Percentiles rank a stretch among this genome's conserved stretches.
Conservation (phyloP, 352 stramenopile genomes). For the Globisporangium viniferum region DNA sequence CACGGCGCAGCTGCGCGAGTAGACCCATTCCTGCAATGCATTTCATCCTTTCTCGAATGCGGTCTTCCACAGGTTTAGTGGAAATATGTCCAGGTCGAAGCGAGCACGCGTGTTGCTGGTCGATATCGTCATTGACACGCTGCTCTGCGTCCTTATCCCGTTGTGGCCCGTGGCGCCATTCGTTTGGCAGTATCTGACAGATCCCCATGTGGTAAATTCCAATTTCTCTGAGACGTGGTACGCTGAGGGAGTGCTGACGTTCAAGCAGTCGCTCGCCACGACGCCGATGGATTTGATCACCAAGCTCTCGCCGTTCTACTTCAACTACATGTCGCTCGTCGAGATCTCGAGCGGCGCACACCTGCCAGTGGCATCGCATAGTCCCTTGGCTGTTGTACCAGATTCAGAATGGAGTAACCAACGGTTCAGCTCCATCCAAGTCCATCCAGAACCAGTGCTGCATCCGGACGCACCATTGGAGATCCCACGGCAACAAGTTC, state of each 20-base stretch:
- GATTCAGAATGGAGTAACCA: neutral
- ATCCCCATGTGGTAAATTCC: slow-evolving; percentile 1
- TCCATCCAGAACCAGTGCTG: neutral
- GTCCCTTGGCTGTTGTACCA: too few relatives aligned
- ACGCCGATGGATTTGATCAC: slow-evolving; percentile 1
- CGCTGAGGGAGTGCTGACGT: slow-evolving; percentile 8
- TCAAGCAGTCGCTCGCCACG: slow-evolving; percentile 11
- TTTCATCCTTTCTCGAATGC: too few relatives aligned
- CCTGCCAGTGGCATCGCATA: neutral
- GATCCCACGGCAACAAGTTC: neutral
- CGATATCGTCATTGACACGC: slow-evolving; percentile 7
- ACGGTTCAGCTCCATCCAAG: neutral
- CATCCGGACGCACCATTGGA: neutral
- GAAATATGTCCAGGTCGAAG: neutral
- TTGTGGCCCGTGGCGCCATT: slow-evolving; percentile 1
- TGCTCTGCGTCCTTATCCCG: slow-evolving; percentile 11
- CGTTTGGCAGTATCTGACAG: neutral
- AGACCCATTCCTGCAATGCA: too few relatives aligned
- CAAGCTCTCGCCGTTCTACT: slow-evolving; percentile 8
- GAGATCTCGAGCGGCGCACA: slow-evolving; percentile 6
- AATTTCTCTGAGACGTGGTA: slow-evolving; percentile 12
- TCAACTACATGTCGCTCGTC: slow-evolving; percentile 14
- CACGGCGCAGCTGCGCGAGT: too few relatives aligned
- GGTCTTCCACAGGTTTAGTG: slow-evolving; percentile 1
- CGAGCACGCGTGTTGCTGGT: slow-evolving; percentile 3